A percentile compares a stretch with the other conserved stretches of the same genome.
phyloP scores from a whole-genome alignment of 345 rosid genomes.

The Odontarrhena argentea region DNA sequence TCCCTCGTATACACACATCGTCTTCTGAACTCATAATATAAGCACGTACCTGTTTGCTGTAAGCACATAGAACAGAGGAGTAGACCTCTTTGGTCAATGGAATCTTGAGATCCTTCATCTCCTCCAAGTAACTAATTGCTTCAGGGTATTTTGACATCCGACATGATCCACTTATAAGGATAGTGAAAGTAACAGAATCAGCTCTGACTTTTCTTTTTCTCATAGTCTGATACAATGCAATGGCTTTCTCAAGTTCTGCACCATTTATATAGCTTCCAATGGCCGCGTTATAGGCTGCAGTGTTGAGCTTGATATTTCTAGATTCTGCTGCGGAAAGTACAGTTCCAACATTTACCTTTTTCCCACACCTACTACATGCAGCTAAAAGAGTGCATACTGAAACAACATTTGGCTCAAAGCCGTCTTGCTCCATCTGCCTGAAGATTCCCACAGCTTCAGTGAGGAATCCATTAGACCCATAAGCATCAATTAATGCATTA shows the following conservation, averaged over 20 bases:
- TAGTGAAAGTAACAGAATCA: slow-evolving; percentile 79
- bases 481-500: slow-evolving; percentile 90
- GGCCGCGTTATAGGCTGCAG: slow-evolving; percentile 84
- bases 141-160: slow-evolving; percentile 71
- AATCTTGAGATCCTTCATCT: slow-evolving; percentile 62
- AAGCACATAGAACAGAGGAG: slow-evolving; percentile 69
- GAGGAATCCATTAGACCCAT: slow-evolving; percentile 80
- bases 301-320: slow-evolving; percentile 76
- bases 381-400: slow-evolving; percentile 84
- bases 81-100: slow-evolving; percentile 78
- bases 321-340: slow-evolving; percentile 78
- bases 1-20: neutral
- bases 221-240: slow-evolving; percentile 69
- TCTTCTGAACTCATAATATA: slow-evolving; percentile 29
- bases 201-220: slow-evolving; percentile 61
- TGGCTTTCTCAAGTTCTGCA: slow-evolving; percentile 79
- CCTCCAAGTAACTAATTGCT: slow-evolving; percentile 69
- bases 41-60: slow-evolving; percentile 76
- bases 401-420: slow-evolving; percentile 68
- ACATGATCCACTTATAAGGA: slow-evolving; percentile 75
- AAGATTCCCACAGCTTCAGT: slow-evolving; percentile 76
- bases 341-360: slow-evolving; percentile 71
- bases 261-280: slow-evolving; percentile 81
- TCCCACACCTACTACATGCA: slow-evolving; percentile 76
- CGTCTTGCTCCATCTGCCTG: slow-evolving; percentile 81